Evolutionary conservation across 2,329 filamentous ascomycete species (phyloP).

Genomic region (Cladosporium cucumerinum): DNA sequence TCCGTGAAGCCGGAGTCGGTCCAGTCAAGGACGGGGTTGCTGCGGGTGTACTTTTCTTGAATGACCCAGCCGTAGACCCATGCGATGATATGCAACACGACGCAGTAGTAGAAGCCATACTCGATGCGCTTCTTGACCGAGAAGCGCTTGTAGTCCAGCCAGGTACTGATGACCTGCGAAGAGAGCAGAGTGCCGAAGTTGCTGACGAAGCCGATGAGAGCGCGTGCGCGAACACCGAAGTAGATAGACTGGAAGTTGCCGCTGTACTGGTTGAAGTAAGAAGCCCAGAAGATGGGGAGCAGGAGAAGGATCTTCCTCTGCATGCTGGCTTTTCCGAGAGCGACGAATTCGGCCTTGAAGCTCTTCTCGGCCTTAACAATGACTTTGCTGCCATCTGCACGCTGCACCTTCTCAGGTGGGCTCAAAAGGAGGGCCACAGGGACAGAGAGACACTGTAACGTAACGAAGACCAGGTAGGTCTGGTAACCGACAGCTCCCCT

Average conservation of each 20-base stretch:
- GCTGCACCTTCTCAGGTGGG: conserved; percentile 43
- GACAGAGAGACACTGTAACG: conserved; percentile 38
- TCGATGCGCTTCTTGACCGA: conserved; percentile 44
- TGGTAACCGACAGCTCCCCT: conserved; percentile 37
- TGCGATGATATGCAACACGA: conserved; percentile 42
- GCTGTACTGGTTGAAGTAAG: conserved; percentile 46
- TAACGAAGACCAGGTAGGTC: conserved; percentile 45
- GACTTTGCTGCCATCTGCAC: conserved; percentile 41
- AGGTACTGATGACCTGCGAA: conserved; percentile 44
- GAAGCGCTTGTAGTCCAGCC: conserved; percentile 44
- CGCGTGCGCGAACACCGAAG: conserved; percentile 46
- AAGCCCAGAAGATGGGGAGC: conserved; percentile 45
- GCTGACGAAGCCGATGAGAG: conserved; percentile 47
- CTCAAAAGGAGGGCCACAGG: conserved; percentile 41
- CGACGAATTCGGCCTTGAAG: conserved; percentile 40
- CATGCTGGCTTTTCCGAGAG: conserved; percentile 34
- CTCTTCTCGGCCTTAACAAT: conserved; percentile 38
- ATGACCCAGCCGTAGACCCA: conserved; percentile 49
- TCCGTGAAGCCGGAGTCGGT: conserved; percentile 42
- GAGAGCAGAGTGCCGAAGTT: conserved; percentile 44
- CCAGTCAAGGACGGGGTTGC: conserved; percentile 46
- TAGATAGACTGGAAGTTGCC: conserved; percentile 52
- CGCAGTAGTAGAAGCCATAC: conserved; percentile 41
- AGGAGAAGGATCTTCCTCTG: conserved; percentile 37
- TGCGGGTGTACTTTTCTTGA: conserved; percentile 47